These are phyloP conservation scores for Talaromyces borbonicus DNA, from an alignment of 495 filamentous ascomycete species.

Conservation along the genomic window DNA sequence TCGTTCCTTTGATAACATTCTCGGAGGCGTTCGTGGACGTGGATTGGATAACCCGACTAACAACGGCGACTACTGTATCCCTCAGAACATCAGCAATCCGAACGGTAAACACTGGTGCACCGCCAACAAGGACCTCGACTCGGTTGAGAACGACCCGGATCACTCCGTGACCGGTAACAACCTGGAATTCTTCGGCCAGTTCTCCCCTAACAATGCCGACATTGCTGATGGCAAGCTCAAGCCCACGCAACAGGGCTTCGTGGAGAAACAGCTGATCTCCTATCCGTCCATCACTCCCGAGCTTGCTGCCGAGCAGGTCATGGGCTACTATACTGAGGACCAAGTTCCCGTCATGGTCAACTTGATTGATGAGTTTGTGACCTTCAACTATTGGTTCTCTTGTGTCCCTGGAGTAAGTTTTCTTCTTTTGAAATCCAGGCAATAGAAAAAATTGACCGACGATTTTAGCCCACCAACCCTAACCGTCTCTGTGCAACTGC, in stretches of 20 bases:
- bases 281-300: conserved; percentile 27
- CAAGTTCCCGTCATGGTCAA: conserved; percentile 36
- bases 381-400: conserved; percentile 45
- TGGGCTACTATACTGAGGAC: conserved; percentile 42
- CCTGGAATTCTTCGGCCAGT: conserved; percentile 40
- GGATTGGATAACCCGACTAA: conserved; percentile 36
- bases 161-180: conserved; percentile 42
- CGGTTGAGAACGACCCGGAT: conserved; percentile 37
- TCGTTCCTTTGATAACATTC: conserved; percentile 36
- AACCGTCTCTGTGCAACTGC: conserved; percentile 38
- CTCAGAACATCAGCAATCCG: conserved; percentile 30
- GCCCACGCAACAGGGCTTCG: conserved; percentile 33
- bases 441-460: conserved; percentile 8
- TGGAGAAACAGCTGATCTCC: conserved; percentile 34
- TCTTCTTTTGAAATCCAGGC: background rate
- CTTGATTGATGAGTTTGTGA: conserved; percentile 41
- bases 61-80: conserved; percentile 35
- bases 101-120: conserved; percentile 28
- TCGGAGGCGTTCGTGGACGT: conserved; percentile 28
- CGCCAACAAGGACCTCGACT: conserved; percentile 32
- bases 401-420: conserved; percentile 35
- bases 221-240: conserved; percentile 26
- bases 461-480: conserved; percentile 33
- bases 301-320: conserved; percentile 31
- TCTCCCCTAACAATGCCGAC: conserved; percentile 26